Evolutionary conservation across 345 rosid species (phyloP).

Genomic region (Salix viminalis): DNA sequence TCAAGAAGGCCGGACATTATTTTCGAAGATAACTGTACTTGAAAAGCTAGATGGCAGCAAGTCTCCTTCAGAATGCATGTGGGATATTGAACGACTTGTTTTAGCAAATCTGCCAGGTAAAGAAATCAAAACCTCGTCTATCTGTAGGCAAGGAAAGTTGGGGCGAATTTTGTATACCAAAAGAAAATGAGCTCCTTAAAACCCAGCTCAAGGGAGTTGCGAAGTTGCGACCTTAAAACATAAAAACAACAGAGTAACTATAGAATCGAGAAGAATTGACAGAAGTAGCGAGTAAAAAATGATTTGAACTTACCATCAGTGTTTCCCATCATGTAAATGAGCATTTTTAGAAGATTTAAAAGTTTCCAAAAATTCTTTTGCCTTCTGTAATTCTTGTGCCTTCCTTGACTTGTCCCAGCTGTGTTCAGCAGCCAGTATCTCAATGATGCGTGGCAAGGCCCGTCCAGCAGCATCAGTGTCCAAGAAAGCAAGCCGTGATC

Average conservation of each 20-base stretch:
- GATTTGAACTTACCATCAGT: conserved; percentile 37
- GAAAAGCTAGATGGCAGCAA: no score
- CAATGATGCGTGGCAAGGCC: conserved; percentile 75
- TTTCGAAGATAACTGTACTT: no score
- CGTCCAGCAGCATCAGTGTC: conserved; percentile 89
- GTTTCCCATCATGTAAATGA: conserved; percentile 88
- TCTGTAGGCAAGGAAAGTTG: not conserved
- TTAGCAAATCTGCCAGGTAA: not conserved
- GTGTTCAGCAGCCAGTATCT: conserved; percentile 70
- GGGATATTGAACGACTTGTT: no score
- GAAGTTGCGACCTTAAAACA: conserved; percentile 19
- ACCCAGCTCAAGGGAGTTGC: conserved; percentile 1
- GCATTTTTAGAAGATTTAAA: conserved; percentile 92
- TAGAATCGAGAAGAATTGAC: not conserved
- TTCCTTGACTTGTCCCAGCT: conserved; percentile 71
- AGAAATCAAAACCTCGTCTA: not conserved
- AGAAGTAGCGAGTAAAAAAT: not conserved
- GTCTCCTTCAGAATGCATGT: no score
- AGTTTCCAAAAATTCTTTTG: conserved; percentile 63
- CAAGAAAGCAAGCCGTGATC: conserved; percentile 88
- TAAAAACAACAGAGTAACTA: not conserved
- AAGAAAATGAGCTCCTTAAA: conserved; percentile 11
- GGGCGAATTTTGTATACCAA: no score
- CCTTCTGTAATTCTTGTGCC: conserved; percentile 64
- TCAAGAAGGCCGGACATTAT: no score